Evolutionary conservation across 768 basidiomycete genomes (phyloP).

Genomic region (Astraeus odoratus): DNA sequence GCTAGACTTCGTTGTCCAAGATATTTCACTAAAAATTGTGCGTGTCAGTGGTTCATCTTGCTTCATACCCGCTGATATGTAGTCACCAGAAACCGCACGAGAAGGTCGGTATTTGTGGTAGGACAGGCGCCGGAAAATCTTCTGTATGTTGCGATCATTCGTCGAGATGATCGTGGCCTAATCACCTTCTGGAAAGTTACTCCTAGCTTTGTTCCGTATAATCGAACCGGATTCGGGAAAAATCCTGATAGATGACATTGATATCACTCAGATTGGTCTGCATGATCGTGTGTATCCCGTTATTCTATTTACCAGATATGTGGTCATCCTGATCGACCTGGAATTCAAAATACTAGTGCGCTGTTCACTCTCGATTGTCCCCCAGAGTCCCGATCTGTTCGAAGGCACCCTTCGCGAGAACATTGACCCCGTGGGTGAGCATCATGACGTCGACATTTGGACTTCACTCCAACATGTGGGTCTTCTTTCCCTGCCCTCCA

Average conservation of each 20-base stretch:
- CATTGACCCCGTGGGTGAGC: conserved; percentile 75
- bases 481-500: background rate
- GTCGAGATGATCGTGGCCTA: no score
- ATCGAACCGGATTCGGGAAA: conserved; percentile 64
- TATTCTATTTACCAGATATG: no score
- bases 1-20: conserved; percentile 72
- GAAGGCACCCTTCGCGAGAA: conserved; percentile 78
- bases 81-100: conserved; percentile 56
- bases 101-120: conserved; percentile 82
- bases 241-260: conserved; percentile 68
- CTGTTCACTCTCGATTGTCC: conserved; percentile 78
- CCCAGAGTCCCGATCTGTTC: conserved; percentile 68
- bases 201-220: conserved; percentile 71
- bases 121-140: conserved; percentile 79
- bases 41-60: conserved; percentile 10
- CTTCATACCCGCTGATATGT: conserved; percentile 4
- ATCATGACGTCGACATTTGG: conserved; percentile 84
- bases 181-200: no score
- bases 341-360: conserved; percentile 38
- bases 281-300: conserved; percentile 41
- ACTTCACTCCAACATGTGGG: conserved; percentile 63
- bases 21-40: conserved; percentile 66
- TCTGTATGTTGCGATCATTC: conserved; percentile 38
- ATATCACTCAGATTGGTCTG: conserved; percentile 70
- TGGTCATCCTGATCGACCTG: no score